A percentile compares a stretch with the other conserved stretches of the same genome.
phyloP scores from a whole-genome alignment of 495 filamentous ascomycete genomes.

The Umbilicaria muhlenbergii region DNA sequence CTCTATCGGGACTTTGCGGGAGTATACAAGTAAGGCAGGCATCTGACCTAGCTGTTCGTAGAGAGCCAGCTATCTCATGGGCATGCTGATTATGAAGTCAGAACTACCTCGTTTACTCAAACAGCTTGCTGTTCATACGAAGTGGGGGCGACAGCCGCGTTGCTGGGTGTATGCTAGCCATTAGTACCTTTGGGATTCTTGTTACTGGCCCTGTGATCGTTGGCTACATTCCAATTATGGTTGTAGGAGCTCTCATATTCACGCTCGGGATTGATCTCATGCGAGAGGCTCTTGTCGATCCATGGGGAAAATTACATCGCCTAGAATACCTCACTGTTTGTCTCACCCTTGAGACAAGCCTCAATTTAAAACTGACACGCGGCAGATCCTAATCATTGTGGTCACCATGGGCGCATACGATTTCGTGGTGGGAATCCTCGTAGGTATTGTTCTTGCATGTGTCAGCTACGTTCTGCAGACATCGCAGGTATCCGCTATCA shows the following conservation, averaged over 20 bases:
- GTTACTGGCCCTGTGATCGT: slow-evolving; percentile 73
- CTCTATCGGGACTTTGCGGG: slow-evolving; percentile 66
- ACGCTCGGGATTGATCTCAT: slow-evolving; percentile 82
- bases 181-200: slow-evolving; percentile 64
- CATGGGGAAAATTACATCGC: slow-evolving; percentile 67
- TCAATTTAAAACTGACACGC: slow-evolving; percentile 12
- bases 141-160: slow-evolving; percentile 77
- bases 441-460: slow-evolving; percentile 84
- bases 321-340: slow-evolving; percentile 79
- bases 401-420: slow-evolving; percentile 93
- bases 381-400: slow-evolving; percentile 73
- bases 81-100: not conserved
- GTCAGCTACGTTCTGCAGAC: slow-evolving; percentile 82
- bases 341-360: not conserved
- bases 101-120: slow-evolving; percentile 96
- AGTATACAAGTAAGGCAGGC: slow-evolving; percentile 57
- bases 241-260: slow-evolving; percentile 90
- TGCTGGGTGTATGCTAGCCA: slow-evolving; percentile 74
- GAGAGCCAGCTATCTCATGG: not conserved
- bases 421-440: slow-evolving; percentile 83
- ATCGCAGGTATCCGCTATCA: slow-evolving; percentile 71
- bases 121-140: slow-evolving; percentile 85
- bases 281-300: slow-evolving; percentile 72
- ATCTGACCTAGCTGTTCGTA: not conserved
- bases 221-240: slow-evolving; percentile 90